phyloP scores from a whole-genome alignment of 2,329 filamentous ascomycete genomes.

The Chaetomium strumarium region DNA sequence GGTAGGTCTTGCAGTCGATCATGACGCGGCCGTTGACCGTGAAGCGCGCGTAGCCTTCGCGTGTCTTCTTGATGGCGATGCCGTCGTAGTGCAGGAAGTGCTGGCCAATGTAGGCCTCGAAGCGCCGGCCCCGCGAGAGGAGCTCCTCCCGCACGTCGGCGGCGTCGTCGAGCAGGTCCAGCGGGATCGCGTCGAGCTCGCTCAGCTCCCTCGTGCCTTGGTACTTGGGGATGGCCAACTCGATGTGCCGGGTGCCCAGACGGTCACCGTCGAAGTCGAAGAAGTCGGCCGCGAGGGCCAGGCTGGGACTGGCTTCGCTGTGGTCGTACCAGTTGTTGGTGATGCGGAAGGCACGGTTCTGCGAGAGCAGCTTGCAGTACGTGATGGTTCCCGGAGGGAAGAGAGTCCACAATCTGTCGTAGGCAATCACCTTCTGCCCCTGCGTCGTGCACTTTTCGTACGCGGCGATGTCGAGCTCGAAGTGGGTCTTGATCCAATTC shows the following conservation, averaged over 20 bases:
- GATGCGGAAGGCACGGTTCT: slow-evolving; percentile 21
- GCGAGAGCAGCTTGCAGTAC: slow-evolving; percentile 20
- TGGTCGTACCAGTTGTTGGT: slow-evolving; percentile 24
- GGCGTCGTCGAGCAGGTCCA: slow-evolving; percentile 27
- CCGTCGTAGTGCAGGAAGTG: slow-evolving; percentile 18
- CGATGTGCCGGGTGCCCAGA: slow-evolving; percentile 26
- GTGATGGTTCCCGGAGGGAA: slow-evolving; percentile 19
- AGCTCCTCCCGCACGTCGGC: slow-evolving; percentile 23
- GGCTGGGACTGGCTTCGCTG: slow-evolving; percentile 12
- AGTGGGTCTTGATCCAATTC: slow-evolving; percentile 29
- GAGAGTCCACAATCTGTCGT: slow-evolving; percentile 22
- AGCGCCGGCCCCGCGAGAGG: slow-evolving; percentile 30
- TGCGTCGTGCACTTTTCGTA: slow-evolving; percentile 24
- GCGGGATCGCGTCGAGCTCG: slow-evolving; percentile 27
- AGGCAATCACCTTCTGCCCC: slow-evolving; percentile 22
- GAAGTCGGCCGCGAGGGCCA: slow-evolving; percentile 24
- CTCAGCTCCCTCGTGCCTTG: slow-evolving; percentile 24
- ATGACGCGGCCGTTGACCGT: slow-evolving; percentile 32
- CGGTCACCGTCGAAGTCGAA: slow-evolving; percentile 34
- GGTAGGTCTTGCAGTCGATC: slow-evolving; percentile 34
- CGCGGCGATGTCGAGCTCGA: slow-evolving; percentile 27
- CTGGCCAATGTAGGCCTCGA: slow-evolving; percentile 31
- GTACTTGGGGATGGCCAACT: slow-evolving; percentile 29
- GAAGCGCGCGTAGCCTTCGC: slow-evolving; percentile 18
- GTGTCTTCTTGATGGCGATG: slow-evolving; percentile 22